Percentiles rank a stretch among this genome's conserved stretches.
Evolutionary conservation across 2,329 filamentous ascomycete genomes (phyloP).

Genomic region (Sclerotinia borealis): DNA sequence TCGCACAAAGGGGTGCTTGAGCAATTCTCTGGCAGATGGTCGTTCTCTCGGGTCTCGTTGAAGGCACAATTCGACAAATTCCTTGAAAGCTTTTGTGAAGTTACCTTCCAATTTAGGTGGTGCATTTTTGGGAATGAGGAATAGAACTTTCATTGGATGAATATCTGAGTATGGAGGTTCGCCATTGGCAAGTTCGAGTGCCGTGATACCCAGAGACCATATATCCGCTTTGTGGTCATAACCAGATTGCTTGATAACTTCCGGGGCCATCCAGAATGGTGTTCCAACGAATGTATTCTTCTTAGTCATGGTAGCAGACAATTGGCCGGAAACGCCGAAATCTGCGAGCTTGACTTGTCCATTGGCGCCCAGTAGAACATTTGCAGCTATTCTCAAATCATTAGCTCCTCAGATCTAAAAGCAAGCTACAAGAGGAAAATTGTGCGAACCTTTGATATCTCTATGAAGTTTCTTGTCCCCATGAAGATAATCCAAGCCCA

Average conservation of each 20-base stretch:
- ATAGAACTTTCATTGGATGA: slow-evolving; percentile 96
- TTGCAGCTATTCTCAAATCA: slow-evolving; percentile 61
- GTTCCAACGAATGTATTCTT: slow-evolving; percentile 99
- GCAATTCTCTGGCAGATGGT: slow-evolving; percentile 76
- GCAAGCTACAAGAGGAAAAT: not conserved
- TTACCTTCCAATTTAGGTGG: slow-evolving; percentile 76
- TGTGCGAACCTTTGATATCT: slow-evolving; percentile 77
- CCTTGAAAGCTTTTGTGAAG: slow-evolving; percentile 77
- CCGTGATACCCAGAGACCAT: slow-evolving; percentile 93
- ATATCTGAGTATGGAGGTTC: slow-evolving; percentile 95
- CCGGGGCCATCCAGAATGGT: slow-evolving; percentile 98
- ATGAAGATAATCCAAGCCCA: slow-evolving; percentile 89
- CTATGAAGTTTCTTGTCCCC: slow-evolving; percentile 92
- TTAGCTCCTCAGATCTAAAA: slow-evolving; percentile 8
- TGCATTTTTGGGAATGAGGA: slow-evolving; percentile 91
- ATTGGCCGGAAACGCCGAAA: slow-evolving; percentile 92
- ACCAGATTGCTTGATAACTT: slow-evolving; percentile 96
- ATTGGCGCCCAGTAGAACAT: slow-evolving; percentile 80
- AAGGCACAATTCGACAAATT: slow-evolving; percentile 77
- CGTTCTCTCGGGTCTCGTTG: slow-evolving; percentile 84
- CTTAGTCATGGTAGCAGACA: slow-evolving; percentile 98
- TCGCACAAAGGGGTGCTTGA: slow-evolving; percentile 85
- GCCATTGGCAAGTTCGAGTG: slow-evolving; percentile 82
- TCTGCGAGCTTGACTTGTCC: slow-evolving; percentile 96
- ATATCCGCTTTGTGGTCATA: slow-evolving; percentile 98